phyloP scores from a whole-genome alignment of 768 basidiomycete species.

The Mycena polygramma region DNA sequence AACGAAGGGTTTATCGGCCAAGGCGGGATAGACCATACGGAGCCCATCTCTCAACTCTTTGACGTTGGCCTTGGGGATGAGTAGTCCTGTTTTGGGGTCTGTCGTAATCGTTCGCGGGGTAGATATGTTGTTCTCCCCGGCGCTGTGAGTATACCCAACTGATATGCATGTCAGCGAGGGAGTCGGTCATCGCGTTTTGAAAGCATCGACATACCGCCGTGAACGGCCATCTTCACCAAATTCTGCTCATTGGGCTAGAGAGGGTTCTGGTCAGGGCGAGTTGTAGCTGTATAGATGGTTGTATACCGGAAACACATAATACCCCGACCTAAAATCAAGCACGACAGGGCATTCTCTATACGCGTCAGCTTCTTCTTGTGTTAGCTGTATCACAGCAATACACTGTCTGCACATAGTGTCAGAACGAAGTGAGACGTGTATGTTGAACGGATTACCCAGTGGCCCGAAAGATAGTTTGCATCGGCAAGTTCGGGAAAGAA shows the following conservation, averaged over 20 bases:
- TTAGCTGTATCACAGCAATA: slow-evolving; percentile 83
- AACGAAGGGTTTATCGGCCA: slow-evolving; percentile 79
- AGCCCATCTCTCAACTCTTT: slow-evolving; percentile 65
- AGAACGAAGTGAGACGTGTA: too few species aligned
- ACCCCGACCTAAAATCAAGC: slow-evolving; percentile 78
- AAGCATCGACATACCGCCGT: slow-evolving; percentile 46
- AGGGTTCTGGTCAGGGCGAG: slow-evolving; percentile 9
- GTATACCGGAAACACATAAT: slow-evolving; percentile 87
- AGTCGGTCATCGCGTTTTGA: background rate
- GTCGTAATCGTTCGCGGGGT: slow-evolving; percentile 81
- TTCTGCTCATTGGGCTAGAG: slow-evolving; percentile 75
- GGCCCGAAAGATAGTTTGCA: slow-evolving; percentile 70
- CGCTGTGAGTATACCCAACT: slow-evolving; percentile 75
- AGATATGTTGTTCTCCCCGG: slow-evolving; percentile 61
- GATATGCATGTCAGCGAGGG: slow-evolving; percentile 23
- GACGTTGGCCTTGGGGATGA: slow-evolving; percentile 74
- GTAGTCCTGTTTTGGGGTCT: slow-evolving; percentile 68
- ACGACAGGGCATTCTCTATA: slow-evolving; percentile 79
- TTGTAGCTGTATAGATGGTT: background rate
- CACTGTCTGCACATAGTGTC: slow-evolving; percentile 69
- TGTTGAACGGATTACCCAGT: too few species aligned
- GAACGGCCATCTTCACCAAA: slow-evolving; percentile 84
- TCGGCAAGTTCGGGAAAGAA: slow-evolving; percentile 70
- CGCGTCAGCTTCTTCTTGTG: slow-evolving; percentile 69
- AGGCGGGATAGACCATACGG: slow-evolving; percentile 76